phyloP scores from a whole-genome alignment of 306 rosid genomes.

The Cucurbita pepo region DNA sequence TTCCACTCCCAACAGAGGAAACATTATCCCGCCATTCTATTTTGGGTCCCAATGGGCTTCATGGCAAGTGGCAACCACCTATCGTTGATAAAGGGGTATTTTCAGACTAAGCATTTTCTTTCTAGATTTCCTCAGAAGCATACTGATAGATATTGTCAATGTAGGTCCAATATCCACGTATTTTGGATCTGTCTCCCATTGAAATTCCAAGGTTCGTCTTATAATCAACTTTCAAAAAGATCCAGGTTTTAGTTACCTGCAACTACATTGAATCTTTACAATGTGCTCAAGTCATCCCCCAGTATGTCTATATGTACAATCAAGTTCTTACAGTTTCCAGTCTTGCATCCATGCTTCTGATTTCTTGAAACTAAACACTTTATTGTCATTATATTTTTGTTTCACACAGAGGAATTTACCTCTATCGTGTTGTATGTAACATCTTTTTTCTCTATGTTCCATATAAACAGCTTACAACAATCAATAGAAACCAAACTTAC shows the following conservation, averaged over 20 bases:
- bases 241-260: slow-evolving; percentile 1
- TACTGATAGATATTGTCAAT: slow-evolving; percentile 25
- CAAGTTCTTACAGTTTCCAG: background rate
- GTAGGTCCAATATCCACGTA: slow-evolving; percentile 78
- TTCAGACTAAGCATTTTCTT: slow-evolving; percentile 6
- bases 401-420: background rate
- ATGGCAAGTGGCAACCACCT: slow-evolving; percentile 71
- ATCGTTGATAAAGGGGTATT: slow-evolving; percentile 58
- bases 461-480: slow-evolving; percentile 39
- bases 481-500: slow-evolving; percentile 25
- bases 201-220: slow-evolving; percentile 58
- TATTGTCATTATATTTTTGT: slow-evolving; percentile 7
- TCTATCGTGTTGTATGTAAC: background rate
- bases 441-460: slow-evolving; percentile 7
- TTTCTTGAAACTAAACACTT: background rate
- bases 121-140: slow-evolving; percentile 7
- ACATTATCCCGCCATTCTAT: slow-evolving; percentile 82
- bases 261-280: background rate
- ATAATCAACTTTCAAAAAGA: background rate
- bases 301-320: background rate
- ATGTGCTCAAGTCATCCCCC: background rate
- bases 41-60: slow-evolving; percentile 76
- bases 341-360: background rate
- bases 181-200: slow-evolving; percentile 52
- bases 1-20: slow-evolving; percentile 60